Percentiles rank a stretch among this genome's conserved stretches.
These are phyloP conservation scores for Cladobotryum protrusum DNA, from an alignment of 2,329 filamentous ascomycete species.

Conservation along the genomic window DNA sequence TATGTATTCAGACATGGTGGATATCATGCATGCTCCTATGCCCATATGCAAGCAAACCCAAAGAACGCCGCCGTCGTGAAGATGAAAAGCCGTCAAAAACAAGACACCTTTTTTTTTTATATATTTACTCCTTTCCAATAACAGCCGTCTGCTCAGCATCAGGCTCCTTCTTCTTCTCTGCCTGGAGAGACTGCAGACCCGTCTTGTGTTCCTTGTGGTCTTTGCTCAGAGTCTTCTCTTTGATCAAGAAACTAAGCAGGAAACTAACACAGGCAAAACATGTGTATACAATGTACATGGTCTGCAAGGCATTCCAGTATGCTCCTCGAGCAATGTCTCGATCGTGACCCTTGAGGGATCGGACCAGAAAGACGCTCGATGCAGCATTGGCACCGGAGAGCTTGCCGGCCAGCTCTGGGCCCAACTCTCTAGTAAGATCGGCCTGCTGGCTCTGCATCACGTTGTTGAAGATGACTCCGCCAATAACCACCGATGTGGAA, in stretches of 20 bases:
- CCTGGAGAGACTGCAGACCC: conserved; percentile 40
- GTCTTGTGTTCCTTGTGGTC: conserved; percentile 54
- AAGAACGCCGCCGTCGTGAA: conserved; percentile 3
- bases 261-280: conserved; percentile 43
- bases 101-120: neutral
- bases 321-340: conserved; percentile 37
- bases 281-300: conserved; percentile 54
- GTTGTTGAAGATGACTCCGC: conserved; percentile 76
- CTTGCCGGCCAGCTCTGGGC: conserved; percentile 39
- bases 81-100: neutral
- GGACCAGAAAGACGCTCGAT: conserved; percentile 53
- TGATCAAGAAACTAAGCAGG: conserved; percentile 41
- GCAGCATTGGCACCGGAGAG: conserved; percentile 56
- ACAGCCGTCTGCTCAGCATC: conserved; percentile 12
- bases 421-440: conserved; percentile 43
- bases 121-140: neutral
- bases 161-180: conserved; percentile 19
- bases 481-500: conserved; percentile 62
- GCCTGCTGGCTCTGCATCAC: conserved; percentile 54
- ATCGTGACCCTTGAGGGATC: conserved; percentile 41
- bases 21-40: neutral
- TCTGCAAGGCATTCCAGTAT: conserved; percentile 44
- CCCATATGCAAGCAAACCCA: too few species aligned
- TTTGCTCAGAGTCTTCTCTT: conserved; percentile 45
- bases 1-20: neutral